These are phyloP conservation scores for Tuber microsphaerosporum DNA, from an alignment of 495 filamentous ascomycete species.

Conservation along the genomic window DNA sequence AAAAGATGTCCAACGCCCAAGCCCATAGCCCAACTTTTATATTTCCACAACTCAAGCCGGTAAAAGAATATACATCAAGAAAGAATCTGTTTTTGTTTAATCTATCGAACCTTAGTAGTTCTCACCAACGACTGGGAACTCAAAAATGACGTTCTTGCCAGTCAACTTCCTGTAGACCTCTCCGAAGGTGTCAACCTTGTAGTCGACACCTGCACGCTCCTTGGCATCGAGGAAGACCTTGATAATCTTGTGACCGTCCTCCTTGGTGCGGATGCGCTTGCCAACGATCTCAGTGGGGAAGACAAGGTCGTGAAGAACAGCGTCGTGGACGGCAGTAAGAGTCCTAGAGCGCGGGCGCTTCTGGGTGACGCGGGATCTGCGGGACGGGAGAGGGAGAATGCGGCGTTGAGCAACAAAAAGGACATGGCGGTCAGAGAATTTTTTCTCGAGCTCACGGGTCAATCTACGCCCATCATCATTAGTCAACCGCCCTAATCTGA, in stretches of 20 bases:
- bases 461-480: slow-evolving; percentile 52
- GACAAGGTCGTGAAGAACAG: slow-evolving; percentile 91
- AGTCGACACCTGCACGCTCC: slow-evolving; percentile 97
- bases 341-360: slow-evolving; percentile 97
- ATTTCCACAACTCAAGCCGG: not conserved
- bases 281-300: slow-evolving; percentile 99
- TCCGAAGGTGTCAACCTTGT: slow-evolving; percentile 96
- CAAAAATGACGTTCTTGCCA: slow-evolving; percentile 86
- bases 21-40: not conserved
- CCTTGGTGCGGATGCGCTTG: slow-evolving; percentile 92
- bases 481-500: slow-evolving; percentile 14
- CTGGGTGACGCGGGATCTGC: slow-evolving; percentile 92
- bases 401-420: slow-evolving; percentile 97
- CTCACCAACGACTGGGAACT: slow-evolving; percentile 83
- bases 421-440: slow-evolving; percentile 99
- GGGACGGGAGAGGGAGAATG: slow-evolving; percentile 96
- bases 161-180: slow-evolving; percentile 97
- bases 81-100: not conserved
- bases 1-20: not conserved
- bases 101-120: slow-evolving; percentile 54
- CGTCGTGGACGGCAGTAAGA: slow-evolving; percentile 93
- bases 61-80: slow-evolving; percentile 15
- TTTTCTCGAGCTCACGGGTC: slow-evolving; percentile 99
- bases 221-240: slow-evolving; percentile 99
- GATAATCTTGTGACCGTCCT: slow-evolving; percentile 92